phyloP scores from a whole-genome alignment of 1,284 basidiomycete species.

The Microbotryum scabiosae region DNA sequence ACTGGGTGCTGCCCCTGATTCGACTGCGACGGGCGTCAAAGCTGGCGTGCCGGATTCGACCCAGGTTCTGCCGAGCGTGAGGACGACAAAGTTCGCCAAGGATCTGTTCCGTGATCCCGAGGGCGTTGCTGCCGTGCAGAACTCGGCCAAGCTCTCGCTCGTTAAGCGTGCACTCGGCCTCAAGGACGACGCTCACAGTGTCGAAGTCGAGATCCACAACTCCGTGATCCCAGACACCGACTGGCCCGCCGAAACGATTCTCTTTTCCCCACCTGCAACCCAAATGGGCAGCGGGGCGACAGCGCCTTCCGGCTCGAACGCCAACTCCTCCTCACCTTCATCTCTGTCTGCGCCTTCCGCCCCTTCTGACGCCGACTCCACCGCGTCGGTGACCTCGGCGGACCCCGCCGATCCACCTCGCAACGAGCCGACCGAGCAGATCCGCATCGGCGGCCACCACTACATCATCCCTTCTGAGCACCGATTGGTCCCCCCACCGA shows the following conservation, averaged over 20 bases:
- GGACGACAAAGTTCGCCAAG: conserved; percentile 30
- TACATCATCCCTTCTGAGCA: conserved; percentile 24
- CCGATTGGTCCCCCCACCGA: conserved; percentile 28
- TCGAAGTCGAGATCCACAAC: conserved; percentile 1
- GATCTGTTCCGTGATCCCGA: conserved; percentile 29
- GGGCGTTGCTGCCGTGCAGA: conserved; percentile 20
- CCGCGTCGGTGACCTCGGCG: neutral
- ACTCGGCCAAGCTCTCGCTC: neutral
- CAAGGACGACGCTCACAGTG: neutral
- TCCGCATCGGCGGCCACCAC: conserved; percentile 25
- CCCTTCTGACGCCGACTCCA: neutral
- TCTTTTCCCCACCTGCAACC: too few relatives aligned
- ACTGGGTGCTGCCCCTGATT: conserved; percentile 2
- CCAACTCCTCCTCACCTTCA: neutral
- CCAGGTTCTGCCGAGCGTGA: conserved; percentile 12
- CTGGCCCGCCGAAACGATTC: too few relatives aligned
- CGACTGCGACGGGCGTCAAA: conserved; percentile 9
- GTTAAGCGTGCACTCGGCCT: neutral
- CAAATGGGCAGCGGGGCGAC: too few relatives aligned
- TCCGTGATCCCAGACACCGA: neutral
- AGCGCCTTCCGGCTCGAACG: neutral
- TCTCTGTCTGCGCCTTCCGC: neutral
- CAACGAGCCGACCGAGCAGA: conserved; percentile 26
- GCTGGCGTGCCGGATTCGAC: conserved; percentile 23
- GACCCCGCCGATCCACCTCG: neutral